Base-by-base conservation (phyloP, 371 early-diverging fungal genomes). In the Dinochytrium kinnereticum region DNA sequence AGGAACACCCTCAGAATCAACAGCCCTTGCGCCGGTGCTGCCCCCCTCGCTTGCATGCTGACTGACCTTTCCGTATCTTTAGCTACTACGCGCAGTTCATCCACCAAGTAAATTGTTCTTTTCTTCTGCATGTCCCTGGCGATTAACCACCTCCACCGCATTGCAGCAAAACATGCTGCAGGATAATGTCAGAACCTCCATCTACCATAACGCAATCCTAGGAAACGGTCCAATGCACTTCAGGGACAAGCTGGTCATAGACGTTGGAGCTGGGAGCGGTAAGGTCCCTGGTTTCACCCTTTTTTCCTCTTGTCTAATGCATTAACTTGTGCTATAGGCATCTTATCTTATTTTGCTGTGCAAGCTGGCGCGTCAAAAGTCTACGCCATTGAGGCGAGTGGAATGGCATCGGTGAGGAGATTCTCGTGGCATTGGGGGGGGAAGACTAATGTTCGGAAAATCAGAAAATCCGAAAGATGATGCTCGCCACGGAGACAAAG, bases 141-240 rank as follows among this genome's bases (percentile, higher is more conserved):
- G n/a, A 13, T 24, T 5, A 5, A 24, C 70, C 28, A 39, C 38
- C n/a, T n/a, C n/a, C n/a, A n/a, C n/a, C n/a, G n/a, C n/a, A n/a
- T n/a, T n/a, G n/a, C 84, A 95, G 94, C 97, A 97, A 91, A 97
- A 98, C 85, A 98, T 98, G 98, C 89, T 98, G 28, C 93, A 93
- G 36, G 99, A 98, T 81, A 87, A 86, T 26, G 93, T 96, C 33
- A 88, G 99, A 40, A 98, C 98, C 0, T 91, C 93, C n/a, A 89
- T 95, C n/a, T 98, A 98, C 78, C 92, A 94, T 67, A 89, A 91
- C 7, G 96, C 97, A 2, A 97, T 98, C 51, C 65, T 92, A 13
- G 78, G 90, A 51, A 95, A 96, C 79, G 88, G 89, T 5, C 84
- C 90, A 2, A 78, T 83, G 30, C 84, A 91, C 65, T 96, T 97